Conservation (phyloP, 208 protist genomes). For the Herpetomonas tarakana region DNA sequence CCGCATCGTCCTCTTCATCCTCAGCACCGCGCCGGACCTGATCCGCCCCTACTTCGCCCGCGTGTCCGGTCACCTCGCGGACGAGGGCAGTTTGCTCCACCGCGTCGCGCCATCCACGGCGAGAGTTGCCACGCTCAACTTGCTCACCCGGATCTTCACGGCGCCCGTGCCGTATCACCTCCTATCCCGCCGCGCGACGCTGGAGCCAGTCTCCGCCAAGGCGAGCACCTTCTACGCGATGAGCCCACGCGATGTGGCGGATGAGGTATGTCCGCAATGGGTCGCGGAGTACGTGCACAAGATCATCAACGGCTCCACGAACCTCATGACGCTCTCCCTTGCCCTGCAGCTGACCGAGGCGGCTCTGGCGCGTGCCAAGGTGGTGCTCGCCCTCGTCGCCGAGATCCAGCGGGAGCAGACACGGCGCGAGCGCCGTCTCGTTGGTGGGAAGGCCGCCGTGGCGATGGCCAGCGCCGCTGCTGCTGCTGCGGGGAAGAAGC, state of each 20-base stretch:
- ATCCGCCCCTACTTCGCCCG: conserved; percentile 87
- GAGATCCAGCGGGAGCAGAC: conserved; percentile 36
- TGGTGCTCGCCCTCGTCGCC: conserved; percentile 48
- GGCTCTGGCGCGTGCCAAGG: conserved; percentile 62
- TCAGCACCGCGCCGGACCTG: conserved; percentile 74
- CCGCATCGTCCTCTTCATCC: conserved; percentile 66
- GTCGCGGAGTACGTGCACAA: conserved; percentile 79
- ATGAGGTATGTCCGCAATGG: conserved; percentile 83
- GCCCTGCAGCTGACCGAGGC: conserved; percentile 84
- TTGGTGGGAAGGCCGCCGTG: neutral
- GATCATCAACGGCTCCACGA: conserved; percentile 76
- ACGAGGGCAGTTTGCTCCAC: conserved; percentile 37
- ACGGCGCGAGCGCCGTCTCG: neutral
- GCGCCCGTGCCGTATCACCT: conserved; percentile 86
- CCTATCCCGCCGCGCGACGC: conserved; percentile 33
- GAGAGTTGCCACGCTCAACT: conserved; percentile 65
- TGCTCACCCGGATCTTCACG: conserved; percentile 80
- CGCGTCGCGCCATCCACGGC: conserved; percentile 59
- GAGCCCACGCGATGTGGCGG: conserved; percentile 65
- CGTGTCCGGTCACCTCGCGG: conserved; percentile 72
- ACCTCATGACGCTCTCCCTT: conserved; percentile 68
- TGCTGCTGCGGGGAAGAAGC: neutral
- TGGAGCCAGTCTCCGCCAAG: conserved; percentile 54
- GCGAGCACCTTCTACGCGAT: conserved; percentile 77
- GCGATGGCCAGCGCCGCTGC: neutral